phyloP scores from a whole-genome alignment of 2,329 filamentous ascomycete genomes.

The Aspergillus sp. region DNA sequence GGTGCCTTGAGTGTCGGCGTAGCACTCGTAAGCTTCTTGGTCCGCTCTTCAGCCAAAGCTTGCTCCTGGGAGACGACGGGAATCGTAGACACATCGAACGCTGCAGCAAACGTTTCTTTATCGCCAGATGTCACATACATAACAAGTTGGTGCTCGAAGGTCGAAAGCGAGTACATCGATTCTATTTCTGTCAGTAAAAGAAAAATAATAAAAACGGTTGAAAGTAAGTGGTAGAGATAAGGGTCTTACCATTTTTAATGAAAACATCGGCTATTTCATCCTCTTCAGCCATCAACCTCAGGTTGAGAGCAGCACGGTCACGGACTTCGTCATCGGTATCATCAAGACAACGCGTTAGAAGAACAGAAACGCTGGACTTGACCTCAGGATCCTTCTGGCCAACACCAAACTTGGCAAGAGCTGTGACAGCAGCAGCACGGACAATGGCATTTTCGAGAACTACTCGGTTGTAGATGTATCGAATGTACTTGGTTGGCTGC shows the following conservation, averaged over 20 bases:
- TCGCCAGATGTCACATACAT: conserved; percentile 95
- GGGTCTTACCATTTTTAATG: conserved; percentile 77
- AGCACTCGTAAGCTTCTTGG: conserved; percentile 92
- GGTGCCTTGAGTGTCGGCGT: conserved; percentile 93
- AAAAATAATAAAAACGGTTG: neutral
- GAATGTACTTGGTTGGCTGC: conserved; percentile 97
- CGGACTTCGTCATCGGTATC: conserved; percentile 97
- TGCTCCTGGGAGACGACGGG: conserved; percentile 94
- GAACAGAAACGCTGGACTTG: conserved; percentile 89
- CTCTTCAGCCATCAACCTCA: conserved; percentile 88
- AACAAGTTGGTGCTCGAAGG: conserved; percentile 94
- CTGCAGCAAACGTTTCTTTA: conserved; percentile 75
- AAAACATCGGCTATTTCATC: conserved; percentile 83
- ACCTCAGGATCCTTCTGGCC: conserved; percentile 95
- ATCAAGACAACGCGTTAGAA: conserved; percentile 90
- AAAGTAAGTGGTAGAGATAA: neutral
- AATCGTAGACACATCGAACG: conserved; percentile 89
- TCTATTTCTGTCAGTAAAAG: conserved; percentile 54
- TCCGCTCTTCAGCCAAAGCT: conserved; percentile 91
- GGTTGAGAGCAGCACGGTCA: conserved; percentile 88
- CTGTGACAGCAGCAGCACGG: conserved; percentile 90
- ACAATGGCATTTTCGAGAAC: conserved; percentile 97
- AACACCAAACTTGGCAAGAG: conserved; percentile 94
- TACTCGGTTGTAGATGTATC: conserved; percentile 98
- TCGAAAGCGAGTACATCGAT: conserved; percentile 90